phyloP scores from a whole-genome alignment of 257 asterid species.

The Rhazya stricta region DNA sequence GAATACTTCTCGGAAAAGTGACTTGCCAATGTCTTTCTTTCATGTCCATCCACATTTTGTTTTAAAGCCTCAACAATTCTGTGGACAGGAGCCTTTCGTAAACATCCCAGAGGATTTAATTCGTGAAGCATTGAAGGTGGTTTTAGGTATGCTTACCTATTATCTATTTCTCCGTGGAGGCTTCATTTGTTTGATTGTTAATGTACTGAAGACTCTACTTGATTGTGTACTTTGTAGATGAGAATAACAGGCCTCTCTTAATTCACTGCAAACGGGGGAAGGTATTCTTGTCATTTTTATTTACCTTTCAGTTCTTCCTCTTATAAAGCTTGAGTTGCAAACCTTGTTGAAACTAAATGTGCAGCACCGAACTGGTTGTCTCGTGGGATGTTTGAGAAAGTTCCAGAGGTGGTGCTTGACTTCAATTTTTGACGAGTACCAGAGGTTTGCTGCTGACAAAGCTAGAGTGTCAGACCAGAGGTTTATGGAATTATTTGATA shows the following conservation, averaged over 20 bases:
- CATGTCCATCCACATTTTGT: neutral
- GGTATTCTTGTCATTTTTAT: slow-evolving; percentile 32
- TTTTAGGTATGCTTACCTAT: slow-evolving; percentile 42
- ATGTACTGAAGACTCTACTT: slow-evolving; percentile 4
- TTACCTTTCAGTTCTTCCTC: neutral
- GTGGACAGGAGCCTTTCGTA: slow-evolving; percentile 61
- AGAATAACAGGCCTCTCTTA: slow-evolving; percentile 66
- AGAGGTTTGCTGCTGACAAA: slow-evolving; percentile 74
- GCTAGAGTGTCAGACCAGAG: slow-evolving; percentile 75
- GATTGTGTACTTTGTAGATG: slow-evolving; percentile 40
- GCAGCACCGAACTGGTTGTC: slow-evolving; percentile 90
- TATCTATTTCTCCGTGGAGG: neutral
- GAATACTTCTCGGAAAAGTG: neutral
- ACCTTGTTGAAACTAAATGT: slow-evolving; percentile 3
- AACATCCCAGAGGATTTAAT: slow-evolving; percentile 63
- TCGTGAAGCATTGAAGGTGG: slow-evolving; percentile 47
- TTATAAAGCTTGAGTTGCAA: neutral
- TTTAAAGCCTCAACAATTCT: slow-evolving; percentile 13
- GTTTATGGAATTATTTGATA: slow-evolving; percentile 65
- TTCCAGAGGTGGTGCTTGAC: slow-evolving; percentile 76
- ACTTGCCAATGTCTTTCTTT: neutral
- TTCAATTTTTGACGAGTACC: slow-evolving; percentile 73
- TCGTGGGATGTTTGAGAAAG: slow-evolving; percentile 85
- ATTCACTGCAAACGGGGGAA: slow-evolving; percentile 93
- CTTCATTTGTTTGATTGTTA: neutral